Percentiles rank a stretch among this genome's conserved stretches.
phyloP scores from a whole-genome alignment of 345 rosid genomes.

The Populus alba region DNA sequence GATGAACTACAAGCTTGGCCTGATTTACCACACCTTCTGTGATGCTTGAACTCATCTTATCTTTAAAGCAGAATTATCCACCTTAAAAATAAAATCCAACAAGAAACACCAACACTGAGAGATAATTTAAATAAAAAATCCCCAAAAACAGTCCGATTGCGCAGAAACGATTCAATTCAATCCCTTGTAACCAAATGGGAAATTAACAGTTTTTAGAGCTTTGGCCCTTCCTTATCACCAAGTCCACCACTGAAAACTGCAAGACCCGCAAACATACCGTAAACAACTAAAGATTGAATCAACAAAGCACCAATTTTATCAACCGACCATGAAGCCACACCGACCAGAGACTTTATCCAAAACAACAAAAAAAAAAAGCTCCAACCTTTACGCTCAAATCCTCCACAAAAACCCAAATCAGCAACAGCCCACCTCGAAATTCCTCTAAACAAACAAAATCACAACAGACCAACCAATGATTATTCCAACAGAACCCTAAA shows the following conservation, averaged over 20 bases:
- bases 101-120: not conserved
- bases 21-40: constrained; percentile 44
- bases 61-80: constrained; percentile 27
- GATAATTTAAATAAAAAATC: not conserved
- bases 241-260: constrained; percentile 20
- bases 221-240: constrained; percentile 21
- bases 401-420: constrained; percentile 23
- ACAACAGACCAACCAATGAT: constrained; percentile 17
- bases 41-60: constrained; percentile 70
- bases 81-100: constrained; percentile 25
- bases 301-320: not conserved
- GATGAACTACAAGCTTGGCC: constrained; percentile 74
- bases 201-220: constrained; percentile 13
- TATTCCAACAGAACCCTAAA: constrained; percentile 23
- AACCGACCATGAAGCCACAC: constrained; percentile 3
- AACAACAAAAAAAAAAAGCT: constrained; percentile 2
- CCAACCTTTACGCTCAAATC: constrained; percentile 19
- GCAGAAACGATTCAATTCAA: constrained; percentile 3
- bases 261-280: constrained; percentile 11
- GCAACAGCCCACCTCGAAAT: constrained; percentile 19
- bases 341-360: constrained; percentile 10
- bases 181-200: not conserved
- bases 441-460: constrained; percentile 22
- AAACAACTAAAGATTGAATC: constrained; percentile 9
- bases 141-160: not conserved